Percentiles rank a stretch among this genome's conserved stretches.
Conservation (phyloP, 2,329 filamentous ascomycete genomes). For the Penicillium sp. region DNA sequence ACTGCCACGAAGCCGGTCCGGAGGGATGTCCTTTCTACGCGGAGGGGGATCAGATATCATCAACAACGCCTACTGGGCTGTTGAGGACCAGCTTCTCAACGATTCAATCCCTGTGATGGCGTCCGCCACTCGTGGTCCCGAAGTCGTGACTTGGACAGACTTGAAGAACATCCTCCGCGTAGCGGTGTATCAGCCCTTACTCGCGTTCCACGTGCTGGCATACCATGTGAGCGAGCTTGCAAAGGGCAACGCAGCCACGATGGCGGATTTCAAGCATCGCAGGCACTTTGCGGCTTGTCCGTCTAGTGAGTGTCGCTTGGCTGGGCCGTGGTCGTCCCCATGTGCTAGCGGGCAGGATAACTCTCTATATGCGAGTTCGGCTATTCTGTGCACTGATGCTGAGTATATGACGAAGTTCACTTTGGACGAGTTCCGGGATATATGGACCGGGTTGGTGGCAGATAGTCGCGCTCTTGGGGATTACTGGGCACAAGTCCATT, state of each 20-base stretch:
- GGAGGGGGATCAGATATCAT: constrained; percentile 31
- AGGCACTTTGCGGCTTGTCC: constrained; percentile 28
- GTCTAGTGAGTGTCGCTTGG: constrained; percentile 29
- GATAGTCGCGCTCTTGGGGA: constrained; percentile 35
- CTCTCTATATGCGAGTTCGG: constrained; percentile 30
- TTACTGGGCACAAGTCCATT: constrained; percentile 41
- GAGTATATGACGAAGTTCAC: constrained; percentile 24
- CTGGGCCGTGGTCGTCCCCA: constrained; percentile 34
- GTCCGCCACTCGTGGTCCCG: constrained; percentile 32
- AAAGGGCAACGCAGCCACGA: constrained; percentile 26
- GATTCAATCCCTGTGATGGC: constrained; percentile 33
- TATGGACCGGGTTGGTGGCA: constrained; percentile 25
- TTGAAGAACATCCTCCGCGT: constrained; percentile 32
- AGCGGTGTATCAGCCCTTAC: constrained; percentile 36
- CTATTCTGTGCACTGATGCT: constrained; percentile 36
- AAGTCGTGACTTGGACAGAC: constrained; percentile 40
- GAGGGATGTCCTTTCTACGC: constrained; percentile 34
- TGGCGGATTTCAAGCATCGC: constrained; percentile 35
- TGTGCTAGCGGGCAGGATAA: constrained; percentile 31
- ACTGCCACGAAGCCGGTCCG: constrained; percentile 33
- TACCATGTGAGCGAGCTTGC: constrained; percentile 26
- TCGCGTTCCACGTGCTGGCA: constrained; percentile 32
- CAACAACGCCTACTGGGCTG: constrained; percentile 23
- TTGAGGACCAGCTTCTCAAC: constrained; percentile 30
- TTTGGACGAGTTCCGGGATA: constrained; percentile 20